Percentiles rank a stretch among this genome's conserved stretches.
Conservation (phyloP, 768 basidiomycete genomes). For the Boletus bicolor region DNA sequence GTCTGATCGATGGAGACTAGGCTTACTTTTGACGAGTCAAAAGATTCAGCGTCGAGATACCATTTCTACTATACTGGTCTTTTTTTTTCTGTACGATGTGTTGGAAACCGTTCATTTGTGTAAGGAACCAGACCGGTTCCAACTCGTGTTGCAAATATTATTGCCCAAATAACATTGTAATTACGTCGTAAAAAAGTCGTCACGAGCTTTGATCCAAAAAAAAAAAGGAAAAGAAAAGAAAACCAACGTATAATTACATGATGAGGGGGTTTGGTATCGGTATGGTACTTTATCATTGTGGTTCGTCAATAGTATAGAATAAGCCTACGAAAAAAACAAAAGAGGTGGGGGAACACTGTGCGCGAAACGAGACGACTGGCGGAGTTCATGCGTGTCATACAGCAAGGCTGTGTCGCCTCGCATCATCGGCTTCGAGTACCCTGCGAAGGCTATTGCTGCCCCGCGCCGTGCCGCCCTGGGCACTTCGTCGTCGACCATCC, state of each 20-base stretch:
- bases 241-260: slow-evolving; percentile 29
- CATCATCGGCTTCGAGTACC: slow-evolving; percentile 46
- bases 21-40: slow-evolving; percentile 27
- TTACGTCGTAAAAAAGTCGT: slow-evolving; percentile 29
- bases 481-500: slow-evolving; percentile 52
- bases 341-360: slow-evolving; percentile 7
- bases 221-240: neutral
- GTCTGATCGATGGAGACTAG: slow-evolving; percentile 8
- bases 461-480: slow-evolving; percentile 16
- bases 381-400: slow-evolving; percentile 41
- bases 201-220: slow-evolving; percentile 8
- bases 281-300: slow-evolving; percentile 20
- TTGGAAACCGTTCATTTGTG: neutral
- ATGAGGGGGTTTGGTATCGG: slow-evolving; percentile 17
- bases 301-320: slow-evolving; percentile 35
- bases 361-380: slow-evolving; percentile 15
- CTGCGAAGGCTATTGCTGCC: slow-evolving; percentile 30
- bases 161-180: slow-evolving; percentile 20
- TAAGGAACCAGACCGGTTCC: neutral
- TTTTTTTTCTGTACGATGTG: neutral
- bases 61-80: neutral
- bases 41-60: neutral
- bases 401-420: slow-evolving; percentile 65
- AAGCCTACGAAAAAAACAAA: slow-evolving; percentile 26
- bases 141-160: slow-evolving; percentile 13